Conservation (phyloP, 768 basidiomycete species). For the Mycena floridula region DNA sequence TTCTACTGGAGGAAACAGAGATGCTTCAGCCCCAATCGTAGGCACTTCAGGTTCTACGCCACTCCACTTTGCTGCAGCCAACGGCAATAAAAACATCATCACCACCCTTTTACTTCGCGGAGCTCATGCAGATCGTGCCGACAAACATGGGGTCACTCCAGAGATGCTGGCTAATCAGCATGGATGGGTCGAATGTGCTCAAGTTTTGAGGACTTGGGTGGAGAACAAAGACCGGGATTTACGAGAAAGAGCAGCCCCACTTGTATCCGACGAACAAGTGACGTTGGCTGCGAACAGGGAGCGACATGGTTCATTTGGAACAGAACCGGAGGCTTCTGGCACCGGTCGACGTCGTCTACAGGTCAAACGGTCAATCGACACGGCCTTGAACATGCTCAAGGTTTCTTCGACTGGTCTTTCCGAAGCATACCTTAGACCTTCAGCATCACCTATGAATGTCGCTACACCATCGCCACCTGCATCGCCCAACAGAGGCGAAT, state of each 20-base stretch:
- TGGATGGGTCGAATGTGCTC: slow-evolving; percentile 75
- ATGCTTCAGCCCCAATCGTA: slow-evolving; percentile 62
- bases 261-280: slow-evolving; percentile 19
- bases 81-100: slow-evolving; percentile 79
- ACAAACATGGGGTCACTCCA: slow-evolving; percentile 91
- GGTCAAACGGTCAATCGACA: slow-evolving; percentile 77
- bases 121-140: slow-evolving; percentile 72
- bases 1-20: slow-evolving; percentile 61
- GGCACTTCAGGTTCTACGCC: slow-evolving; percentile 89
- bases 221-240: slow-evolving; percentile 58
- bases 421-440: slow-evolving; percentile 14
- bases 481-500: slow-evolving; percentile 33
- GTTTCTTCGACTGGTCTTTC: slow-evolving; percentile 24
- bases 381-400: slow-evolving; percentile 48
- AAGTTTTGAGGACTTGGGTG: slow-evolving; percentile 63
- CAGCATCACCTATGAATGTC: slow-evolving; percentile 2
- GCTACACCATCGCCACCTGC: slow-evolving; percentile 26
- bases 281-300: slow-evolving; percentile 4
- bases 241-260: slow-evolving; percentile 38
- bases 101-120: slow-evolving; percentile 78
- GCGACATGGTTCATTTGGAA: slow-evolving; percentile 13
- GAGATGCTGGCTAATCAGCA: slow-evolving; percentile 77
- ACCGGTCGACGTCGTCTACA: slow-evolving; percentile 48
- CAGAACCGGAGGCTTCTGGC: slow-evolving; percentile 17
- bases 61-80: slow-evolving; percentile 94